Evolutionary conservation across 257 asterid species (phyloP).

Genomic region (Solanum piurae): DNA sequence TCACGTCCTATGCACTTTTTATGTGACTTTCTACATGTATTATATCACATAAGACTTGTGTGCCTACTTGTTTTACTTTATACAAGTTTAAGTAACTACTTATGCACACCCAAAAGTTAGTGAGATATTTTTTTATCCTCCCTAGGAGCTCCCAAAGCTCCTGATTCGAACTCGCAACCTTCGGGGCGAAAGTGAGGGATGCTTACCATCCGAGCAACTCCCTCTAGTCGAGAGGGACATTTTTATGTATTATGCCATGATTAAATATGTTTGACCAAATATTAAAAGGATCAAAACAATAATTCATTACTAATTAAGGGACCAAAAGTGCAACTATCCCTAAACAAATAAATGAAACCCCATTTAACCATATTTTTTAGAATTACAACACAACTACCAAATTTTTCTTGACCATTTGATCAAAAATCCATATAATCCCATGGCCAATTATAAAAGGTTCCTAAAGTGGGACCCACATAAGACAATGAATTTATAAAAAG

Average conservation of each 20-base stretch:
- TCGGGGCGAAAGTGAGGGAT: too few relatives aligned
- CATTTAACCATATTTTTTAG: not conserved
- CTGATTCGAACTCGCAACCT: too few relatives aligned
- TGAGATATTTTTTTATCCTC: too few relatives aligned
- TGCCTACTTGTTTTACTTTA: too few relatives aligned
- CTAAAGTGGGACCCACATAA: not conserved
- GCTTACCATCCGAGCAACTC: too few relatives aligned
- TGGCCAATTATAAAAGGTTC: not conserved
- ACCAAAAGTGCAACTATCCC: not conserved
- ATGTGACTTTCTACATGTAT: too few relatives aligned
- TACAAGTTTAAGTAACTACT: too few relatives aligned
- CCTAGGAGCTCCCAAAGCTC: too few relatives aligned
- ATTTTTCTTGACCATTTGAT: not conserved
- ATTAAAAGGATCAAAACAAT: not conserved
- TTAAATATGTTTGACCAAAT: not conserved
- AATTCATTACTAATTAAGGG: not conserved
- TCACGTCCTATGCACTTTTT: too few relatives aligned
- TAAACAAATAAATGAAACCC: not conserved
- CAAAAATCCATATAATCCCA: not conserved
- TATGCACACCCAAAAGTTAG: too few relatives aligned
- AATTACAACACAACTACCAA: not conserved
- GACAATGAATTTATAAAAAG: slow-evolving; percentile 8
- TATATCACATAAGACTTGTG: too few relatives aligned
- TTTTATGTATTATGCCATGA: not conserved
- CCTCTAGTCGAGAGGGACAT: not conserved